Evolutionary conservation across 768 basidiomycete species (phyloP).

Genomic region (Amanita brunnescens): DNA sequence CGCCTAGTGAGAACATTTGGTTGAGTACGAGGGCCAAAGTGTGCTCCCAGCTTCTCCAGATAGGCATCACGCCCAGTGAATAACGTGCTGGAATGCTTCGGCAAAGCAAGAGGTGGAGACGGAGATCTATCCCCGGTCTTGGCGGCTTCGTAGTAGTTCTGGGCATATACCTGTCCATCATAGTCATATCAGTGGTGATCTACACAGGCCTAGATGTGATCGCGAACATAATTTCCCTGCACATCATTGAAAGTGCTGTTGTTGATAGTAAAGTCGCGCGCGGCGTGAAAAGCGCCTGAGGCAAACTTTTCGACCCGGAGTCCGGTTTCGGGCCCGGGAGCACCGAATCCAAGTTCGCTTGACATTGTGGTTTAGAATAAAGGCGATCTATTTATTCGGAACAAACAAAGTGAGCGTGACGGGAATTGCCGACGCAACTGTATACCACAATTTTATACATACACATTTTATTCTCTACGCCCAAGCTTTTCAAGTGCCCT

Average conservation of each 20-base stretch:
- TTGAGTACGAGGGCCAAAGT: conserved; percentile 4
- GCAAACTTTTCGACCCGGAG: background rate
- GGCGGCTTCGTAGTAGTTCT: background rate
- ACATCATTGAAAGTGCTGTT: conserved; percentile 1
- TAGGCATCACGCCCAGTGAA: conserved; percentile 9
- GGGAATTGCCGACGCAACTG: no score
- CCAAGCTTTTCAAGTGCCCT: conserved; percentile 81
- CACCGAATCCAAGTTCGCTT: background rate
- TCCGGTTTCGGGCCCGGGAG: no score
- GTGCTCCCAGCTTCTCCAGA: conserved; percentile 8
- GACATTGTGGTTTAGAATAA: background rate
- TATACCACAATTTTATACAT: background rate
- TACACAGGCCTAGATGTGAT: background rate
- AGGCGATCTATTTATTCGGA: no score
- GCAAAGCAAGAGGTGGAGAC: background rate
- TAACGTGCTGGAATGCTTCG: background rate
- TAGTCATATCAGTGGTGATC: background rate
- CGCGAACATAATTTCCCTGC: background rate
- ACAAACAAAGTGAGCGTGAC: no score
- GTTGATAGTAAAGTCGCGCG: background rate
- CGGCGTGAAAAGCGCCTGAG: background rate
- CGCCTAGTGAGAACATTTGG: background rate
- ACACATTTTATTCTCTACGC: conserved; percentile 40
- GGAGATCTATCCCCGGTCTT: background rate
- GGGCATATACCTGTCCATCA: background rate